A percentile compares a stretch with the other conserved stretches of the same genome.
phyloP scores from a whole-genome alignment of 2,329 filamentous ascomycete genomes.

The Botryotinia convoluta region DNA sequence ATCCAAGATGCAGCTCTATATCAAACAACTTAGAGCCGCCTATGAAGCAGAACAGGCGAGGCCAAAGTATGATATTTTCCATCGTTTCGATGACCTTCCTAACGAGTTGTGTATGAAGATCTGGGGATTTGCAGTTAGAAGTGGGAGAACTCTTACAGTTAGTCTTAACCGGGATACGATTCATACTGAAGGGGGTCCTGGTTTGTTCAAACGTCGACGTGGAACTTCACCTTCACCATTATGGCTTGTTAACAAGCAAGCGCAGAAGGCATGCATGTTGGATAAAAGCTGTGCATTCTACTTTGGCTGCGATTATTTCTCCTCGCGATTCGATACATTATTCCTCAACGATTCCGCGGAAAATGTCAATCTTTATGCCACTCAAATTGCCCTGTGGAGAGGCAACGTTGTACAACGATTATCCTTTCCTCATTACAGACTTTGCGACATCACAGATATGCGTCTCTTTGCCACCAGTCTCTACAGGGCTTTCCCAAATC shows the following conservation, averaged over 20 bases:
- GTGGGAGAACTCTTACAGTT: background rate
- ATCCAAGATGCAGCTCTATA: background rate
- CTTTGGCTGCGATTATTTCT: constrained; percentile 9
- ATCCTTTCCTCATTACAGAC: background rate
- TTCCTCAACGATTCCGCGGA: background rate
- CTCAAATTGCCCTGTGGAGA: background rate
- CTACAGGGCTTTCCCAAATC: background rate
- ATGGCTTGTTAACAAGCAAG: background rate
- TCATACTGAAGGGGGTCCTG: background rate
- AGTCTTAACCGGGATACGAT: background rate
- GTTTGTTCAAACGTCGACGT: background rate
- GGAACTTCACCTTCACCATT: background rate
- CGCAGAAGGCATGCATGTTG: background rate
- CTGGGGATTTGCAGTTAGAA: background rate
- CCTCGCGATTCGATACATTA: constrained; percentile 1
- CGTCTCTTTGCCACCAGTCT: background rate
- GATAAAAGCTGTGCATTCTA: background rate
- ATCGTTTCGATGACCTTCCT: background rate
- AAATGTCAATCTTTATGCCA: background rate
- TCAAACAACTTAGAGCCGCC: background rate
- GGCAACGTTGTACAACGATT: background rate
- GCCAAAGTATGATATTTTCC: constrained; percentile 8
- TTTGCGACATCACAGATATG: background rate
- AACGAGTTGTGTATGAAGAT: background rate
- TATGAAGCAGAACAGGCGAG: background rate